Conservation (phyloP, 2,329 filamentous ascomycete species). For the Alternaria rosae region DNA sequence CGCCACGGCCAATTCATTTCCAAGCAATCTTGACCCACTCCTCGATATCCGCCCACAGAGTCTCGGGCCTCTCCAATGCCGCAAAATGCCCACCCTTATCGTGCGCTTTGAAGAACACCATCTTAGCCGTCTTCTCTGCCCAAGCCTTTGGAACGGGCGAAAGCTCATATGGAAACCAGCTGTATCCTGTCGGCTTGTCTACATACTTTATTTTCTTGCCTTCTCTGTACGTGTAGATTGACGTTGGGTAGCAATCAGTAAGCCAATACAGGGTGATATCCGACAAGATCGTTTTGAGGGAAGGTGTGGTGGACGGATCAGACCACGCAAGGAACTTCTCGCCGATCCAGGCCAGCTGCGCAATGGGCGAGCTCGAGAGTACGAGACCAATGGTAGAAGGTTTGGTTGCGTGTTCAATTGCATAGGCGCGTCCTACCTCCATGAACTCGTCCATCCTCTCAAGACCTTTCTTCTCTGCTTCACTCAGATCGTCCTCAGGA, state of each 20-base stretch:
- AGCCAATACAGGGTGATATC: conserved; percentile 64
- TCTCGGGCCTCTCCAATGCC: conserved; percentile 54
- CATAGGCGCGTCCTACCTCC: conserved; percentile 58
- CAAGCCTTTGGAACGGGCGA: conserved; percentile 51
- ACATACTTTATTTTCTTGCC: conserved; percentile 36
- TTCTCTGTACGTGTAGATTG: conserved; percentile 60
- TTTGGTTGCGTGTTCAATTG: conserved; percentile 60
- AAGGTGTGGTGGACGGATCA: conserved; percentile 50
- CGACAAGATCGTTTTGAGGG: conserved; percentile 57
- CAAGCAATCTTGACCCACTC: conserved; percentile 51
- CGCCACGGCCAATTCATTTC: conserved; percentile 23
- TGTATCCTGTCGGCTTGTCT: conserved; percentile 54
- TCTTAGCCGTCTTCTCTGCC: conserved; percentile 48
- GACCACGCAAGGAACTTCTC: conserved; percentile 66
- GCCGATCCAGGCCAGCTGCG: conserved; percentile 65
- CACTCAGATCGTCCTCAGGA: conserved; percentile 30
- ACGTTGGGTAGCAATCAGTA: conserved; percentile 57
- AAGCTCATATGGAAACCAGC: conserved; percentile 55
- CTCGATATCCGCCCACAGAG: conserved; percentile 55
- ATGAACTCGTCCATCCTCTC: conserved; percentile 51
- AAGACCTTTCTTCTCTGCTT: conserved; percentile 51
- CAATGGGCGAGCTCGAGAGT: conserved; percentile 62
- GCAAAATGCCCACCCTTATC: conserved; percentile 58
- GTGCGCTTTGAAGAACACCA: conserved; percentile 50
- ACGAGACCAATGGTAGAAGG: conserved; percentile 65